Evolutionary conservation across 2,329 filamentous ascomycete genomes (phyloP).

Genomic region (Akanthomyces dipterigenus): DNA sequence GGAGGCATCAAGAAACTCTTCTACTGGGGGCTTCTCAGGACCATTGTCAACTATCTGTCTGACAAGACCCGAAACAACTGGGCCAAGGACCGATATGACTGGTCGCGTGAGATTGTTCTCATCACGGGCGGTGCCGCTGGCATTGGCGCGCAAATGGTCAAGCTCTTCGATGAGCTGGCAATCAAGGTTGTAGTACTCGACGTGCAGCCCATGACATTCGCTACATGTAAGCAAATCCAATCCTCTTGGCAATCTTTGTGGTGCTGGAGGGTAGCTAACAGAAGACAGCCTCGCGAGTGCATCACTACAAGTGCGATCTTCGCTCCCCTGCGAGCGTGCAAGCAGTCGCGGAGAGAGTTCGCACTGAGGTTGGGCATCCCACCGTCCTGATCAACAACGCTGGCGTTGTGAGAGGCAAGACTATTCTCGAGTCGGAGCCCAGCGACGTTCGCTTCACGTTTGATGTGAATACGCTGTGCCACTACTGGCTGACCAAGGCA

Average conservation of each 20-base stretch:
- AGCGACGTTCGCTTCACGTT: constrained; percentile 60
- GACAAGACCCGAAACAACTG: constrained; percentile 30
- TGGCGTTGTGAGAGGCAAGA: constrained; percentile 54
- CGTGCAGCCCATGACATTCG: constrained; percentile 53
- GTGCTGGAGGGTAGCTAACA: neutral
- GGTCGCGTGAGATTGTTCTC: constrained; percentile 63
- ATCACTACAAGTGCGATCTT: constrained; percentile 65
- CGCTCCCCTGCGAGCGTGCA: constrained; percentile 49
- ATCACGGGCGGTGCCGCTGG: constrained; percentile 70
- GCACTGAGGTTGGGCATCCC: constrained; percentile 51
- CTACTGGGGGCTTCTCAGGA: constrained; percentile 23
- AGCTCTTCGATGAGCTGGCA: constrained; percentile 55
- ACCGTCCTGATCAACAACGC: constrained; percentile 70
- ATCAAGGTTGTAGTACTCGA: constrained; percentile 68
- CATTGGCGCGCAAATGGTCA: constrained; percentile 62
- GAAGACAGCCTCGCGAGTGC: constrained; percentile 42
- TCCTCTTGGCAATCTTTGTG: no score
- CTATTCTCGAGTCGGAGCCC: constrained; percentile 51
- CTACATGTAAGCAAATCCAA: constrained; percentile 31
- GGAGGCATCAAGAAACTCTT: constrained; percentile 37
- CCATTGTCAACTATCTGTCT: constrained; percentile 25
- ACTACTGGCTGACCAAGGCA: constrained; percentile 59
- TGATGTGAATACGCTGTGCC: constrained; percentile 62
- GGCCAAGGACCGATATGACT: constrained; percentile 46
- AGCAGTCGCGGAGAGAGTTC: constrained; percentile 45